Evolutionary conservation across 345 rosid genomes (phyloP).

Genomic region (Crucihimalaya himalaica): DNA sequence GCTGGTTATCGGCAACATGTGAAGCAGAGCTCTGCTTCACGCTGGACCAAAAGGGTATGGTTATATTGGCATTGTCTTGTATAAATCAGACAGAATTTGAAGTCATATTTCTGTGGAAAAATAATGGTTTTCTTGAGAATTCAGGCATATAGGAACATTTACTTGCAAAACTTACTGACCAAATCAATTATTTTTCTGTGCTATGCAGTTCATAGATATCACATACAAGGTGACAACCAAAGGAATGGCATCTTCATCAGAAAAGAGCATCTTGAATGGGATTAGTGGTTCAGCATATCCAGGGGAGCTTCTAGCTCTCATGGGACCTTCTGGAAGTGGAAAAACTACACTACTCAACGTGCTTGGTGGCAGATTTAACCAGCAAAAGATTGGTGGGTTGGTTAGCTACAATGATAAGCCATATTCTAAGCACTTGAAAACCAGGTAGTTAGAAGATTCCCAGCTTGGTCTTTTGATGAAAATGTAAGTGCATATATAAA

Average conservation of each 20-base stretch:
- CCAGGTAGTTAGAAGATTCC: conserved; percentile 55
- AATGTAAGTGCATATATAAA: conserved; percentile 10
- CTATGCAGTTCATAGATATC: conserved; percentile 75
- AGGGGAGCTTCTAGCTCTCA: conserved; percentile 88
- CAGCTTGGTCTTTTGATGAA: neutral
- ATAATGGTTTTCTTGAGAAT: neutral
- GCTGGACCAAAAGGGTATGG: conserved; percentile 64
- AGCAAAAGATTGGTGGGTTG: conserved; percentile 53
- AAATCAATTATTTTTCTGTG: neutral
- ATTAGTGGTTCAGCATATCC: conserved; percentile 79
- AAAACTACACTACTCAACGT: conserved; percentile 79
- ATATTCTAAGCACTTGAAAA: conserved; percentile 73
- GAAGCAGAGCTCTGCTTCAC: conserved; percentile 41
- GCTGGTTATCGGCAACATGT: conserved; percentile 38
- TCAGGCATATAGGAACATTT: conserved; percentile 12
- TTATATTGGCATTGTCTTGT: conserved; percentile 24
- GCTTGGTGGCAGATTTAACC: conserved; percentile 70
- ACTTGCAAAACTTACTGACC: neutral
- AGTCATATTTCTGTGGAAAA: neutral
- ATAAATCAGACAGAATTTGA: conserved; percentile 23
- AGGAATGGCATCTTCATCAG: conserved; percentile 52
- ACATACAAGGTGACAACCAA: conserved; percentile 71
- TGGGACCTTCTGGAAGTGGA: conserved; percentile 99
- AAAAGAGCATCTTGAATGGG: conserved; percentile 74
- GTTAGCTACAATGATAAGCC: conserved; percentile 77